Evolutionary conservation across 768 basidiomycete species (phyloP).

Genomic region (Tricholoma bakamatsutake): DNA sequence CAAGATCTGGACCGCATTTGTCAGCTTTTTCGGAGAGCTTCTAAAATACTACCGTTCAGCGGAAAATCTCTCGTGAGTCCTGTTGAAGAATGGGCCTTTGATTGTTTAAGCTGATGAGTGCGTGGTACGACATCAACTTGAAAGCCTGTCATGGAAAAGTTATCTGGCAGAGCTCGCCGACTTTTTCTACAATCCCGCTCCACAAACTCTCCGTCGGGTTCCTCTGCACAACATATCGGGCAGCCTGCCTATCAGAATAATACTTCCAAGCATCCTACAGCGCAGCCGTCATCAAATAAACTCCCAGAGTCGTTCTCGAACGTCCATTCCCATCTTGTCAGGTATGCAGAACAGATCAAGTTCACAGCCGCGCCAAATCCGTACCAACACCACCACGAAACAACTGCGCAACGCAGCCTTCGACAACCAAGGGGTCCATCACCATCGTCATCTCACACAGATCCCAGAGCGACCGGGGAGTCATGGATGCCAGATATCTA

Average conservation of each 20-base stretch:
- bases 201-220: constrained; percentile 3
- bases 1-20: constrained; percentile 55
- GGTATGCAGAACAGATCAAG: constrained; percentile 28
- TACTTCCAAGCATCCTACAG: constrained; percentile 5
- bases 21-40: constrained; percentile 51
- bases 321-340: constrained; percentile 28
- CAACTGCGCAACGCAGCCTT: constrained; percentile 2
- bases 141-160: constrained; percentile 28
- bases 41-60: constrained; percentile 53
- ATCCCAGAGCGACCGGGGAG: constrained; percentile 10
- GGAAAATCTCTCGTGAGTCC: constrained; percentile 50
- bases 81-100: background rate
- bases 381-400: background rate
- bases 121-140: background rate
- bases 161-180: constrained; percentile 45
- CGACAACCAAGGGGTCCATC: constrained; percentile 6
- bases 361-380: constrained; percentile 8
- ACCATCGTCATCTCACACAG: constrained; percentile 6
- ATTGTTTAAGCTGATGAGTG: background rate
- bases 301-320: constrained; percentile 30
- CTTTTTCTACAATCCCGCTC: constrained; percentile 33
- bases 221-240: constrained; percentile 1
- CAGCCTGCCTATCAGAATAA: background rate
- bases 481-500: constrained; percentile 44
- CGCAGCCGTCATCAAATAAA: constrained; percentile 13